A percentile compares a stretch with the other conserved stretches of the same genome.
Conservation (phyloP, 177 flowering plant genomes). For the Vitis hybrid region DNA sequence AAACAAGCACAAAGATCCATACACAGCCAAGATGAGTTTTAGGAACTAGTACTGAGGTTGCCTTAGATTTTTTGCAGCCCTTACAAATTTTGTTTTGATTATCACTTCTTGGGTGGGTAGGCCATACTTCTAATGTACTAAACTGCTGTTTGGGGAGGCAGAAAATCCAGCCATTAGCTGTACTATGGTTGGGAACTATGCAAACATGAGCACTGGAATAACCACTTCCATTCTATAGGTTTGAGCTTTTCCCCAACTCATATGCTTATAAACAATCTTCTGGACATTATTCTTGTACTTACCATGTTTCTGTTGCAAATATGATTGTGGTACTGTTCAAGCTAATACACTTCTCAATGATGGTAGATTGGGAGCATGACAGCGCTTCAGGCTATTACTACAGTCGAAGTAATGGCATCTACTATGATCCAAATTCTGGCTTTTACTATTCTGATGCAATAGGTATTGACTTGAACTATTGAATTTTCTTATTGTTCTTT, state of each 20-base stretch:
- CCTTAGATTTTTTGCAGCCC: slow-evolving; percentile 1
- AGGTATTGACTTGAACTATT: slow-evolving; percentile 41
- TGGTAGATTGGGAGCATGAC: slow-evolving; percentile 84
- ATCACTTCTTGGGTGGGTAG: not conserved
- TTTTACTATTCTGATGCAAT: slow-evolving; percentile 73
- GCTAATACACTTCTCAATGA: slow-evolving; percentile 34
- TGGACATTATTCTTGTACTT: too few relatives aligned
- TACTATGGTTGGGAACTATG: too few relatives aligned
- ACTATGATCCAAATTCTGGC: slow-evolving; percentile 85
- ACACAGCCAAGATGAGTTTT: not conserved
- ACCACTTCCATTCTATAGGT: not conserved
- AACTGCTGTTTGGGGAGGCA: not conserved
- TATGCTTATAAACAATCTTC: too few relatives aligned
- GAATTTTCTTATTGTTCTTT: not conserved
- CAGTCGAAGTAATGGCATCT: slow-evolving; percentile 51
- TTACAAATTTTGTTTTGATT: not conserved
- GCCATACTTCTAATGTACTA: not conserved
- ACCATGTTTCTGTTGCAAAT: too few relatives aligned
- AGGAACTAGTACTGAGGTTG: not conserved
- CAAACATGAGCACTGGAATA: too few relatives aligned
- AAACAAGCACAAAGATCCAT: too few relatives aligned
- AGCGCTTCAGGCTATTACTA: slow-evolving; percentile 73
- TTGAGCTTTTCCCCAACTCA: not conserved
- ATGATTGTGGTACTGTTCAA: slow-evolving; percentile 9
- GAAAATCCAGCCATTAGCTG: too few relatives aligned